A percentile compares a stretch with the other conserved stretches of the same genome.
Evolutionary conservation across 352 stramenopile genomes (phyloP).

Genomic region (Pythium aristosporum): DNA sequence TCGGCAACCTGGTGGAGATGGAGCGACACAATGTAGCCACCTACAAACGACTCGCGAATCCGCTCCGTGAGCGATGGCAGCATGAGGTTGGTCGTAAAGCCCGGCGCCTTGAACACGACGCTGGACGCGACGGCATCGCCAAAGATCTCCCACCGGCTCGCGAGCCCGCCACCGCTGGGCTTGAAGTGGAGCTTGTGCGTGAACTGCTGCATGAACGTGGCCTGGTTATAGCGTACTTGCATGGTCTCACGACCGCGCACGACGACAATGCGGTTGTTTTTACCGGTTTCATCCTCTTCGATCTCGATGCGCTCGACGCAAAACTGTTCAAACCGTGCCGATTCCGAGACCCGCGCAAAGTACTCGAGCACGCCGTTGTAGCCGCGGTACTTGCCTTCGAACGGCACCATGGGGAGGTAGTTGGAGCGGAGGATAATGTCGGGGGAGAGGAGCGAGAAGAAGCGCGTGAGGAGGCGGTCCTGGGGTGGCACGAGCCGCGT

Average conservation of each 20-base stretch:
- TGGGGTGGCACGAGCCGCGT: slow-evolving; percentile 42
- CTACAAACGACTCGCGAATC: slow-evolving; percentile 83
- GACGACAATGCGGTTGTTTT: slow-evolving; percentile 58
- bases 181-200: slow-evolving; percentile 87
- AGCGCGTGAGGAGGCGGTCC: slow-evolving; percentile 64
- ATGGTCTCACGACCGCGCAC: slow-evolving; percentile 79
- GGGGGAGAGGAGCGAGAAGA: slow-evolving; percentile 78
- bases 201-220: slow-evolving; percentile 87
- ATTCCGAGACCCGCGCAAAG: slow-evolving; percentile 64
- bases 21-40: slow-evolving; percentile 77
- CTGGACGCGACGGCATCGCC: slow-evolving; percentile 83
- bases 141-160: slow-evolving; percentile 85
- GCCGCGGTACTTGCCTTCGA: slow-evolving; percentile 80
- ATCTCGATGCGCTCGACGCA: slow-evolving; percentile 70
- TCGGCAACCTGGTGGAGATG: slow-evolving; percentile 60
- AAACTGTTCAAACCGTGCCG: slow-evolving; percentile 76
- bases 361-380: slow-evolving; percentile 78
- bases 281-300: slow-evolving; percentile 40
- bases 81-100: slow-evolving; percentile 78
- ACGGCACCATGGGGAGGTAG: slow-evolving; percentile 89
- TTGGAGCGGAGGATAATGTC: slow-evolving; percentile 83
- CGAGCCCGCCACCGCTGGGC: slow-evolving; percentile 37
- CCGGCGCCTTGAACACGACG: slow-evolving; percentile 80
- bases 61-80: slow-evolving; percentile 76
- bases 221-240: slow-evolving; percentile 80